phyloP scores from a whole-genome alignment of 2,329 filamentous ascomycete genomes.

The Aureobasidium sp. region DNA sequence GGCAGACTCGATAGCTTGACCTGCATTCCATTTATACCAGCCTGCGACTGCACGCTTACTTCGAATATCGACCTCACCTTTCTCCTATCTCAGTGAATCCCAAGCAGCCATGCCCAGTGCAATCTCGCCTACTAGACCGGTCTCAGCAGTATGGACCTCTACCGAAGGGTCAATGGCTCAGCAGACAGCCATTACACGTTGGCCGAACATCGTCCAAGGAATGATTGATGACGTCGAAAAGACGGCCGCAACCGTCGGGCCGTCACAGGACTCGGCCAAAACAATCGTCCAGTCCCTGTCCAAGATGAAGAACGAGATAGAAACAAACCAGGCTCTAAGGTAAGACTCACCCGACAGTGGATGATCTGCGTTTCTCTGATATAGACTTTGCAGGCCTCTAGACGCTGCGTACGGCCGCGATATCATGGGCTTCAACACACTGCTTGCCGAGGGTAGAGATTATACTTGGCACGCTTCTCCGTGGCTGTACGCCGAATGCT shows the following conservation, averaged over 20 bases:
- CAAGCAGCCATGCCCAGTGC: neutral
- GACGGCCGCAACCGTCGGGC: neutral
- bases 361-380: too few species aligned
- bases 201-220: neutral
- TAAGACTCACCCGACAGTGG: neutral
- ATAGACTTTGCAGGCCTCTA: neutral
- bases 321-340: neutral
- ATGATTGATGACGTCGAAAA: neutral
- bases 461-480: neutral
- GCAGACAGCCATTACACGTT: neutral
- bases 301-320: neutral
- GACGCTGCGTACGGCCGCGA: neutral
- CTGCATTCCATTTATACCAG: neutral
- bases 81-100: neutral
- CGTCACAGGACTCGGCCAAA: neutral
- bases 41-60: neutral
- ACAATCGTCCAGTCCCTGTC: neutral
- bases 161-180: neutral
- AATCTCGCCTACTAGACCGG: neutral
- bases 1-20: neutral
- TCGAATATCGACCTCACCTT: neutral
- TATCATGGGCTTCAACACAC: neutral
- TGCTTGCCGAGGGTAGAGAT: neutral
- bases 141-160: neutral
- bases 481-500: neutral